Percentiles rank a stretch among this genome's conserved stretches.
Evolutionary conservation across 148 eudicot species (phyloP).

Genomic region (Agrostemma githago): DNA sequence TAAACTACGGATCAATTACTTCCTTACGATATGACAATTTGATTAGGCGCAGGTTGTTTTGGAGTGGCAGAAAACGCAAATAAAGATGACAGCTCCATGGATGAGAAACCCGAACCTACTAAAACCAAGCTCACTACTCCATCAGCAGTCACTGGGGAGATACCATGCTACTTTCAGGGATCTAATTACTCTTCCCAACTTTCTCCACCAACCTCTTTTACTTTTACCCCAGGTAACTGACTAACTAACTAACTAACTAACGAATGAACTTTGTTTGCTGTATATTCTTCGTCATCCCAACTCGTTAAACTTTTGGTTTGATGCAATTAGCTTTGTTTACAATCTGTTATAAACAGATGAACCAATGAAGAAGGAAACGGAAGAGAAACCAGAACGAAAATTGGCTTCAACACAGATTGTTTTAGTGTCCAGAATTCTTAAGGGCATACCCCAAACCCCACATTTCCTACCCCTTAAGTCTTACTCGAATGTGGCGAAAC

Average conservation of each 20-base stretch:
- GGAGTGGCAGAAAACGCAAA: slow-evolving; percentile 11
- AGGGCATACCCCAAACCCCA: slow-evolving; percentile 28
- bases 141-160: slow-evolving; percentile 16
- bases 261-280: neutral
- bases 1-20: neutral
- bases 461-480: slow-evolving; percentile 24
- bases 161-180: slow-evolving; percentile 23
- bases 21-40: neutral
- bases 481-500: slow-evolving; percentile 25
- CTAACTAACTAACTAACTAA: too few species aligned
- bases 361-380: slow-evolving; percentile 1
- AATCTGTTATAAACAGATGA: neutral
- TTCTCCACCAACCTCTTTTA: neutral
- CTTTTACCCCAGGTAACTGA: slow-evolving; percentile 19
- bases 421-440: slow-evolving; percentile 18
- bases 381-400: neutral
- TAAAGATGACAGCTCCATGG: slow-evolving; percentile 1
- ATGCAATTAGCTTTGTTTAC: neutral
- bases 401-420: slow-evolving; percentile 7
- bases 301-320: neutral
- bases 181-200: slow-evolving; percentile 14
- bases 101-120: slow-evolving; percentile 10
- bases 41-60: neutral
- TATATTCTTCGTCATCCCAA: neutral
- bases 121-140: slow-evolving; percentile 1